Evolutionary conservation across 2,329 filamentous ascomycete genomes (phyloP), one percentile per base, ranked within the genome.

Genomic region (Sphaerulina populicola): DNA sequence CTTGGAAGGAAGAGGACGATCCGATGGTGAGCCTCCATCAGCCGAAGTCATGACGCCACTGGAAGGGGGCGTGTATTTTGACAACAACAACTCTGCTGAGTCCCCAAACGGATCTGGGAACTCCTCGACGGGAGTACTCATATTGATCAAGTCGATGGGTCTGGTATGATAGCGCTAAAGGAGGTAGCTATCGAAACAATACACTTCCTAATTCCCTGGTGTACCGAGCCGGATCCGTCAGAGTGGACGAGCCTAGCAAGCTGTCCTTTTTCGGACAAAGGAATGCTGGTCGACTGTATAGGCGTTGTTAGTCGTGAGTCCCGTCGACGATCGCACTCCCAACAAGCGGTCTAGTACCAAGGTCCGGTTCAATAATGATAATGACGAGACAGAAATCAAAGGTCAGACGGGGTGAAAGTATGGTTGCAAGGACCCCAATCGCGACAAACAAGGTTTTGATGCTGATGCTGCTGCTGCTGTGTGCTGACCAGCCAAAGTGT

Each of bases 51-150:
- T 47, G 33, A 49, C 54, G 37, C 52, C 56, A 44, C 53, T 57
- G 6, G 51, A 54, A 6, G 21, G 42, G 23, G 52, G 50, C 29
- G 51, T 53, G 21, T 52, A 21, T 31, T 50, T 48, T 31, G 49
- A 14, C 41, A 35, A 23, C 41, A 35, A 23, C 3, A 31, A 27
- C 31, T 35, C 41, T 47, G 45, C 50, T 39, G 52, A 30, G 39
- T 57, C 54, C 37, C 49, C 55, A 36, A 62, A 60, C 12, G 60
- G 58, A 51, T 60, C 53, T 5, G 31, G 18, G 18, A 51, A 31
- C 44, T 62, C 60, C 42, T 60, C 57, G 18, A 57, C 53, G 6
- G 60, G 58, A 29, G 60, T 60, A 42, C 44, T 51, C 55, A 58
- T 60, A 11, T n/a, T 35, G 12, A 35, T 35, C 10, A 35, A n/a